Conservation (phyloP, 805 yeast species). For the Candida glaebosa region DNA sequence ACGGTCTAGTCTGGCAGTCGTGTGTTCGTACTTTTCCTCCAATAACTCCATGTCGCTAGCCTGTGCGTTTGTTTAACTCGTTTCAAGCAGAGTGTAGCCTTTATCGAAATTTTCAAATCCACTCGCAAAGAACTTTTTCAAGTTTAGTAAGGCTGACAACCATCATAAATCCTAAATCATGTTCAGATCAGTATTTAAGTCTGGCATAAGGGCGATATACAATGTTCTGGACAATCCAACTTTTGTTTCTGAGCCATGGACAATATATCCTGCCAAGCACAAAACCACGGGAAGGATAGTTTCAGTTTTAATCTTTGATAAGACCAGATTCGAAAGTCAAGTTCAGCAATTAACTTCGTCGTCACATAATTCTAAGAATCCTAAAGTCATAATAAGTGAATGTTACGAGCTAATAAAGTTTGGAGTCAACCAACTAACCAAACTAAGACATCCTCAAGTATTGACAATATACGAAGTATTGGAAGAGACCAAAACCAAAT, state of each 20-base stretch:
- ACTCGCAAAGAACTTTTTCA: no score
- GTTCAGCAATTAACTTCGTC: slow-evolving; percentile 37
- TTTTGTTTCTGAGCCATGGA: slow-evolving; percentile 79
- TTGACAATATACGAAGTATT: slow-evolving; percentile 81
- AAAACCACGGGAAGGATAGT: slow-evolving; percentile 57
- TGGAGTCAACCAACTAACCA: slow-evolving; percentile 71
- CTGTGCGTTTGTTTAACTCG: not conserved
- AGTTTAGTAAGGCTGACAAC: no score
- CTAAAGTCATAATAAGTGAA: slow-evolving; percentile 56
- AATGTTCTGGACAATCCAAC: slow-evolving; percentile 67
- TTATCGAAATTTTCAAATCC: no score
- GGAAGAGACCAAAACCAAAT: slow-evolving; percentile 77
- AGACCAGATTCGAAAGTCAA: slow-evolving; percentile 62
- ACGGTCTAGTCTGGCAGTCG: slow-evolving; percentile 64
- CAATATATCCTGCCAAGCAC: slow-evolving; percentile 79
- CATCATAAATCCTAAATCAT: no score
- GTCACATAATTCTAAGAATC: slow-evolving; percentile 34
- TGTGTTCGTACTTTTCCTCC: slow-evolving; percentile 51
- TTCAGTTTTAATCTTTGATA: slow-evolving; percentile 85
- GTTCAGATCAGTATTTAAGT: slow-evolving; percentile 51
- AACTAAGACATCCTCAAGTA: slow-evolving; percentile 85
- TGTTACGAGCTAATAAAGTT: slow-evolving; percentile 59
- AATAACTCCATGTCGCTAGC: slow-evolving; percentile 32
- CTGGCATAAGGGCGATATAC: slow-evolving; percentile 66
- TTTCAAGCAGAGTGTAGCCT: no score